These are phyloP conservation scores for Cryptococcus sp. DNA, from an alignment of 1,284 basidiomycete species.

Conservation along the genomic window DNA sequence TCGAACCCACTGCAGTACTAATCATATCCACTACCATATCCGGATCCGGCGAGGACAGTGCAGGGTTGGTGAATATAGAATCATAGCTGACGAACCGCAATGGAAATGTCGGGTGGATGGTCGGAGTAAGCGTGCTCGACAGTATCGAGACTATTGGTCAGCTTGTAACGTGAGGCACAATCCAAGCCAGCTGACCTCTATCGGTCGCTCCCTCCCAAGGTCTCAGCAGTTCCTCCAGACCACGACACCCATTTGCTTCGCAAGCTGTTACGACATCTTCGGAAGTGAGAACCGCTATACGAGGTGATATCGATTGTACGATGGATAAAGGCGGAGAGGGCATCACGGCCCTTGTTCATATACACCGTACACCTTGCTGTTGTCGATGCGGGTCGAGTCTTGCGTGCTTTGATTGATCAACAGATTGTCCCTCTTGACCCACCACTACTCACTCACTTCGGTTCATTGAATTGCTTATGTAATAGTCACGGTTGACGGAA, in stretches of 20 bases:
- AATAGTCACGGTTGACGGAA: background rate
- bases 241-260: conserved; percentile 43
- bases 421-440: too few species aligned
- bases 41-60: conserved; percentile 28
- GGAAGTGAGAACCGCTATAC: conserved; percentile 44
- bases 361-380: too few species aligned
- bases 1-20: conserved; percentile 25
- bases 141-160: conserved; percentile 39
- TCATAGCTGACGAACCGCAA: conserved; percentile 45
- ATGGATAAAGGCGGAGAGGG: conserved; percentile 44
- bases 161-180: background rate
- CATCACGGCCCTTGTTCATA: conserved; percentile 21
- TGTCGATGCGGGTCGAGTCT: too few species aligned
- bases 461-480: background rate
- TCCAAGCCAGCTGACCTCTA: conserved; percentile 29
- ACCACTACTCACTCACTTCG: too few species aligned
- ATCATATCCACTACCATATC: conserved; percentile 46
- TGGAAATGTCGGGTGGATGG: conserved; percentile 44
- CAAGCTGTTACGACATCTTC: conserved; percentile 45
- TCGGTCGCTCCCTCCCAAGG: conserved; percentile 47
- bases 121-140: conserved; percentile 43
- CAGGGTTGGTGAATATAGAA: conserved; percentile 33
- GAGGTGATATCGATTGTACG: conserved; percentile 45
- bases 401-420: too few species aligned
- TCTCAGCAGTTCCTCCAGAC: conserved; percentile 45